Evolutionary conservation across 345 rosid genomes (phyloP).

Genomic region (Syzygium aromaticum): DNA sequence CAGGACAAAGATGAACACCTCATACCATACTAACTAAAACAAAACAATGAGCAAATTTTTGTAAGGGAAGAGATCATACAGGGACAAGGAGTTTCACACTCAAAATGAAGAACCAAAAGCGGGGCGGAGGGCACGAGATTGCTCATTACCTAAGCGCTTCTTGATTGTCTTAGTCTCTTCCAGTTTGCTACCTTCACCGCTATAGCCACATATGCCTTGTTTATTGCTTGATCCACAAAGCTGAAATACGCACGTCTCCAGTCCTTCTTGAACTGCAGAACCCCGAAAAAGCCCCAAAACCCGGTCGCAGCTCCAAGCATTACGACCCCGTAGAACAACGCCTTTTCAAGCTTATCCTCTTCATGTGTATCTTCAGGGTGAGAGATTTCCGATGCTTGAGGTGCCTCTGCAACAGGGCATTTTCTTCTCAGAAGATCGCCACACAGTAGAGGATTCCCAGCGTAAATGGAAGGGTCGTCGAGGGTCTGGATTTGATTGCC

Average conservation of each 20-base stretch:
- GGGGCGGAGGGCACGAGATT: too few species aligned
- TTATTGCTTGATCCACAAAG: background rate
- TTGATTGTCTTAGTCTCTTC: too few species aligned
- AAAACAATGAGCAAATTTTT: background rate
- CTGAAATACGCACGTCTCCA: background rate
- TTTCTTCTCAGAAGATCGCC: background rate
- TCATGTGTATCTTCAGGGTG: background rate
- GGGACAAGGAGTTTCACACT: too few species aligned
- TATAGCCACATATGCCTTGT: background rate
- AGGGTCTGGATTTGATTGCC: conserved; percentile 3
- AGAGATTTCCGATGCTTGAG: background rate
- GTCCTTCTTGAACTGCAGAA: background rate
- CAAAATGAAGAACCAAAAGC: too few species aligned
- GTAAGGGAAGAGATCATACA: too few species aligned
- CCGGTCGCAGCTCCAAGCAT: background rate
- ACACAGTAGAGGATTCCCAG: background rate
- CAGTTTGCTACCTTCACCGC: background rate
- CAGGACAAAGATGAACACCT: background rate
- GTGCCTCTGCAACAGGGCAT: background rate
- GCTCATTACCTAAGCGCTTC: too few species aligned
- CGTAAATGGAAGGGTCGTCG: background rate
- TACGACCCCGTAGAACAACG: background rate
- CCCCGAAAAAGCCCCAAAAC: conserved; percentile 1
- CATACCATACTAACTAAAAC: background rate
- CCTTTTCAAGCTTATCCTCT: background rate